phyloP scores from a whole-genome alignment of 1,284 basidiomycete genomes.

The Sporisorium iseilematis-ciliati region DNA sequence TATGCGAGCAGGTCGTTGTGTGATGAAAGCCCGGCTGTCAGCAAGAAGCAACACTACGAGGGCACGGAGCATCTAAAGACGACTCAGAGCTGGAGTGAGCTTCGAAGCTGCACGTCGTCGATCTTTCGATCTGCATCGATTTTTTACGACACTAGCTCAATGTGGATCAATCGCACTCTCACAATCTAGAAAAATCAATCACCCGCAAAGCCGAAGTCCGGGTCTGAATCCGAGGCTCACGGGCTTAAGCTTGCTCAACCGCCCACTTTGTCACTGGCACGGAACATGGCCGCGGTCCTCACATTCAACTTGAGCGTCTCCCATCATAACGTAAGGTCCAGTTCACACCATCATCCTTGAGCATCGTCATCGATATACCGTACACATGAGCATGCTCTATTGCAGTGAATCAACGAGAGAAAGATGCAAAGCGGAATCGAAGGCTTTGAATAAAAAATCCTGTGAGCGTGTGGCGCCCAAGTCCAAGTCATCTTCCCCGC shows the following conservation, averaged over 20 bases:
- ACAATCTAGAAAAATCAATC: background rate
- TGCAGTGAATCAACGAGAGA: background rate
- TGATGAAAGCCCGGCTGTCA: too few species aligned
- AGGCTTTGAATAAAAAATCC: background rate
- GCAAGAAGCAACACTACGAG: too few species aligned
- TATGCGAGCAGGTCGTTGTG: too few species aligned
- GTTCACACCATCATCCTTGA: constrained; percentile 1
- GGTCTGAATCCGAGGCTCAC: background rate
- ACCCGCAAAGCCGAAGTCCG: constrained; percentile 5
- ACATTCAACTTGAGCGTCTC: background rate
- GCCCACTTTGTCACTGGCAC: background rate
- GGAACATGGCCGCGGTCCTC: constrained; percentile 31
- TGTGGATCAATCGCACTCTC: background rate
- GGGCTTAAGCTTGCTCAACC: constrained; percentile 5
- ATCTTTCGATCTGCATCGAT: background rate
- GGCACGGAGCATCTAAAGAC: too few species aligned
- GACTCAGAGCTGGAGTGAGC: too few species aligned
- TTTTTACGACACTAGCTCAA: background rate
- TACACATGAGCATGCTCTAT: background rate
- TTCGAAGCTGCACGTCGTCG: constrained; percentile 1
- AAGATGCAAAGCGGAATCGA: too few species aligned
- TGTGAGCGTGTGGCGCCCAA: too few species aligned
- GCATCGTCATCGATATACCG: constrained; percentile 2
- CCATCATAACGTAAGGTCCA: constrained; percentile 21
- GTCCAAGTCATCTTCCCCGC: background rate